phyloP scores from a whole-genome alignment of 2,329 filamentous ascomycete species.

The Diaporthe sp. region DNA sequence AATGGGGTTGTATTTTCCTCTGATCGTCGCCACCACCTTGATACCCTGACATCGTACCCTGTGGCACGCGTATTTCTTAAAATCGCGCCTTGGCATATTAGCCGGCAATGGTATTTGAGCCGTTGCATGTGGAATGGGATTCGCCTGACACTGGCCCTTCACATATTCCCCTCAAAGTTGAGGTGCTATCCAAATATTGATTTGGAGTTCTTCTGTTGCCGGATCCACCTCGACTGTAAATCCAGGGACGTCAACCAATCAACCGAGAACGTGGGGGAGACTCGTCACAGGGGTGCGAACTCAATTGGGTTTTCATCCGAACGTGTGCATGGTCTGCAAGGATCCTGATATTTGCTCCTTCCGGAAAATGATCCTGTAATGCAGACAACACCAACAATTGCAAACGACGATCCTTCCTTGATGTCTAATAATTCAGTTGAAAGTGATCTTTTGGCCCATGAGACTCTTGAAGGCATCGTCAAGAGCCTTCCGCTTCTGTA shows the following conservation, averaged over 20 bases:
- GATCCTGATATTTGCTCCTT: not conserved
- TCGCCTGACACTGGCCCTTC: not conserved
- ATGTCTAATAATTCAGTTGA: constrained; percentile 52
- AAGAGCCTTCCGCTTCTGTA: constrained; percentile 82
- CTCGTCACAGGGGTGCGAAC: not conserved
- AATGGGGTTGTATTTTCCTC: not conserved
- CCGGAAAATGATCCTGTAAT: constrained; percentile 1
- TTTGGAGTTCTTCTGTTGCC: not conserved
- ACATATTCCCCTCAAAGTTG: not conserved
- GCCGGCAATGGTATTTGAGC: constrained; percentile 14
- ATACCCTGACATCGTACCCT: not conserved
- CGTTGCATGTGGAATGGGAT: constrained; percentile 12
- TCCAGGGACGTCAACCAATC: constrained; percentile 2
- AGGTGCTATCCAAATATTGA: not conserved
- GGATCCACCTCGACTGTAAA: not conserved
- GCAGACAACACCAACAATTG: not conserved
- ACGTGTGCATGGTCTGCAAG: not conserved
- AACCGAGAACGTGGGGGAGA: constrained; percentile 2
- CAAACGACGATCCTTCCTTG: not conserved
- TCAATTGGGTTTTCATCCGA: constrained; percentile 13
- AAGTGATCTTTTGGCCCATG: constrained; percentile 79
- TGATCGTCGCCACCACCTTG: not conserved
- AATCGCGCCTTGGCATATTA: constrained; percentile 17
- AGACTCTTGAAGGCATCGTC: constrained; percentile 85
- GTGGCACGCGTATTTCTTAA: not conserved